phyloP scores from a whole-genome alignment of 2,329 filamentous ascomycete species.

The Penicillium sp. region DNA sequence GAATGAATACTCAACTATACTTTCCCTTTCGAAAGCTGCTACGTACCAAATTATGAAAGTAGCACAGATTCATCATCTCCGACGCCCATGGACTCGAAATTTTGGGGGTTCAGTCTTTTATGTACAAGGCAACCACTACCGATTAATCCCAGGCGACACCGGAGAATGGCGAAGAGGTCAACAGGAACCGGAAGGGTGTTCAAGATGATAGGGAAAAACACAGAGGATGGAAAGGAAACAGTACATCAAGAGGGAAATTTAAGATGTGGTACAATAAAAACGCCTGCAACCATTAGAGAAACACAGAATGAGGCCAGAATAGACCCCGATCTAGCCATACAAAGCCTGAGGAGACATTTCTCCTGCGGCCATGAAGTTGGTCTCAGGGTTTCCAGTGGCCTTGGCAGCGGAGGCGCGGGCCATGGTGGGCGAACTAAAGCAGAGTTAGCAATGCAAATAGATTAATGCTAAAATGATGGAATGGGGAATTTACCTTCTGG shows the following conservation, averaged over 20 bases:
- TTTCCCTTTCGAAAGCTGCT: background rate
- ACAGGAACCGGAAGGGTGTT: constrained; percentile 24
- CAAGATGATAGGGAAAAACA: constrained; percentile 26
- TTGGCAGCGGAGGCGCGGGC: constrained; percentile 94
- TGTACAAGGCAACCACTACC: constrained; percentile 37
- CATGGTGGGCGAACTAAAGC: constrained; percentile 87
- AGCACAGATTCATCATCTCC: constrained; percentile 10
- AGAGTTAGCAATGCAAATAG: constrained; percentile 16
- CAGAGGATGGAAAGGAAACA: constrained; percentile 25
- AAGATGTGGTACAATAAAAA: constrained; percentile 38
- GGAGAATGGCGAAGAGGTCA: constrained; percentile 26
- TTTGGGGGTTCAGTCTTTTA: constrained; percentile 35
- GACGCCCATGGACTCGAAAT: constrained; percentile 21
- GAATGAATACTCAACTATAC: background rate
- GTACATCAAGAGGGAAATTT: constrained; percentile 30
- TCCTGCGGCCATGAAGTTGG: constrained; percentile 75
- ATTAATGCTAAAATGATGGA: background rate
- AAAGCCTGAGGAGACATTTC: constrained; percentile 45
- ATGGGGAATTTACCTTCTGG: constrained; percentile 70
- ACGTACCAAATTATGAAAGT: background rate
- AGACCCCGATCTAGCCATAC: constrained; percentile 35
- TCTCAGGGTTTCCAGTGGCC: constrained; percentile 73
- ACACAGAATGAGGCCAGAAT: constrained; percentile 27
- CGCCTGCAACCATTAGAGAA: constrained; percentile 37
- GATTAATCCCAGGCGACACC: constrained; percentile 26